Base-by-base conservation (phyloP, 1,284 basidiomycete species). In the Leccinum solheimii region DNA sequence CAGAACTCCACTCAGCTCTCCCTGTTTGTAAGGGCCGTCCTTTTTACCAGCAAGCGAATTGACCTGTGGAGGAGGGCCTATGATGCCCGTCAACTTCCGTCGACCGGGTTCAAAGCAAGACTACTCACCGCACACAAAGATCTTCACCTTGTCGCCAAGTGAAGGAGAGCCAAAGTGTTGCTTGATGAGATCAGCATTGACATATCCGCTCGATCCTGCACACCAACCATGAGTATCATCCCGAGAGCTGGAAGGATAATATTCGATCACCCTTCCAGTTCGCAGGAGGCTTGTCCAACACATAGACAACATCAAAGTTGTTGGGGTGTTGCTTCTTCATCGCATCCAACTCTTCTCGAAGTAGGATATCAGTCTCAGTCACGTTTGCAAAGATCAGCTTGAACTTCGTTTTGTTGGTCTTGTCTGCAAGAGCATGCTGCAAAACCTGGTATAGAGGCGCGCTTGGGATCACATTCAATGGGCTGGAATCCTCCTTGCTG, bases 381-480 rank as follows among this genome's bases (percentile, higher is more conserved):
- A 94, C 84, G 78, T 98, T 98, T 51, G 92, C 88, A 78, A 92
- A 98, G 70, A 99, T 79, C 60, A 98, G 82, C 56, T 91, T 97
- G 78, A 94, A 97, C 75, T 96, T 95, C 66, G 97, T 98, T 80
- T 91, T 95, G 86, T 99, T 98, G 55, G 76, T 69, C 30, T 83
- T 80, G 68, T 91, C 86, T 2, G 81, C 67, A 59, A 96, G 84
- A 5, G 92, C 89, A 75, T 95, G 85, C 55, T 80, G 81, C 62
- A 95, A 75, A 68, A 96, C 75, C 75, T 92, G 90, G 77, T 89
- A 91, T 56, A 92, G 81, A 5, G 90, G 90, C 13, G 90, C 87
- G 65, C 88, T 91, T 69, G 32, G 45, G 30, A 32, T 16, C 27
- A 36, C 48, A 21, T 62, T 73, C 67, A 61, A 57, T n/a, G 26